Percentiles rank a stretch among this genome's conserved stretches.
Evolutionary conservation across 2,329 filamentous ascomycete genomes (phyloP).

Genomic region (Stenocarpella maydis): DNA sequence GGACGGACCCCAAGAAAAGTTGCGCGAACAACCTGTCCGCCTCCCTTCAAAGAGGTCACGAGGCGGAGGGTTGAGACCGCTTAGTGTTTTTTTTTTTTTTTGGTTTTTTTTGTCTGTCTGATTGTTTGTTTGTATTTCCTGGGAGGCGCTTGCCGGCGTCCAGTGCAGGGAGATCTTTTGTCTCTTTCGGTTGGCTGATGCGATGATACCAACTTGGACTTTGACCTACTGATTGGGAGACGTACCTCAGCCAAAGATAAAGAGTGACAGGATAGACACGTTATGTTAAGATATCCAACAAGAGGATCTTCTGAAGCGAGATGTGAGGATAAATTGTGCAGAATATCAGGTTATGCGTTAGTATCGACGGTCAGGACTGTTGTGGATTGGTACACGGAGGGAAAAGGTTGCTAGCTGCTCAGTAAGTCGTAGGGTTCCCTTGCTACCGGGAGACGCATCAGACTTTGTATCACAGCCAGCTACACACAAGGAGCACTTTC

Average conservation of each 20-base stretch:
- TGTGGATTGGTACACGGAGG: neutral
- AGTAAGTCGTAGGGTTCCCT: neutral
- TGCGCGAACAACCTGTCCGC: conserved; percentile 50
- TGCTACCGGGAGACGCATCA: neutral
- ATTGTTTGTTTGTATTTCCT: neutral
- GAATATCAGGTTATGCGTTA: neutral
- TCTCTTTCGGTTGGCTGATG: conserved; percentile 12
- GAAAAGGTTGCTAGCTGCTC: neutral
- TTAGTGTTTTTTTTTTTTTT: conserved; percentile 2
- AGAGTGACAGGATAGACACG: conserved; percentile 4
- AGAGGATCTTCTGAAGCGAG: neutral
- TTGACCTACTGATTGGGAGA: neutral
- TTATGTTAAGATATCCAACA: neutral
- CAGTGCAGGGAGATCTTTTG: neutral
- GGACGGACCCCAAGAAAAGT: conserved; percentile 41
- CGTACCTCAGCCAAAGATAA: neutral
- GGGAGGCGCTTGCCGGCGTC: conserved; percentile 15
- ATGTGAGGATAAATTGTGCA: conserved; percentile 5
- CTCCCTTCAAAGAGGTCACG: conserved; percentile 47
- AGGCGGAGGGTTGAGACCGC: conserved; percentile 50
- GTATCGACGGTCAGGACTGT: neutral
- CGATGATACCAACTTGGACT: conserved; percentile 23
- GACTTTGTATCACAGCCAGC: neutral
- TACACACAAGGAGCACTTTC: neutral
- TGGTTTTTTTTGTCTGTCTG: too few relatives aligned